Evolutionary conservation across 257 asterid genomes (phyloP).

Genomic region (Solanum clarkiae): DNA sequence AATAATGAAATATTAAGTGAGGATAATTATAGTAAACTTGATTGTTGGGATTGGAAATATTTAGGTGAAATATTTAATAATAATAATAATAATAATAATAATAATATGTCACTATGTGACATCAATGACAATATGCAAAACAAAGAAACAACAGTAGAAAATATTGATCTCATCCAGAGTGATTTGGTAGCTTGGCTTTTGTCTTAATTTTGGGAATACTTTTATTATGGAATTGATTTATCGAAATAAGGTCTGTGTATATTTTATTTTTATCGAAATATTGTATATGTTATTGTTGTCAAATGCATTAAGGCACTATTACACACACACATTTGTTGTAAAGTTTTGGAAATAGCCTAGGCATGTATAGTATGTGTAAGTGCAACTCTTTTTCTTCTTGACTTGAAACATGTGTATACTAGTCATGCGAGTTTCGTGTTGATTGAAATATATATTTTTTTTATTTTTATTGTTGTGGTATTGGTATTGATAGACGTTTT

Average conservation of each 20-base stretch:
- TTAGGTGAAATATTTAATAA: neutral
- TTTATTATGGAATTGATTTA: neutral
- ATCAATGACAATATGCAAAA: neutral
- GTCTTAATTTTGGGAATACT: constrained; percentile 10
- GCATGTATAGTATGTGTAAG: no score
- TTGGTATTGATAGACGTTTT: no score
- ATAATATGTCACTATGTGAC: constrained; percentile 12
- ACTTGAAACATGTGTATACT: no score
- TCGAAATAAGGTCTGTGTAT: neutral
- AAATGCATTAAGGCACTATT: no score
- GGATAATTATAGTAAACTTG: neutral
- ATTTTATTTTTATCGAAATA: no score
- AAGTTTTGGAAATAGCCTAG: no score
- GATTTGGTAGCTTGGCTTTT: constrained; percentile 49
- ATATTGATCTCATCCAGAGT: constrained; percentile 2
- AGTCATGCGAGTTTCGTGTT: no score
- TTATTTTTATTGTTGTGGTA: no score
- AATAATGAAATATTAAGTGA: neutral
- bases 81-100: neutral
- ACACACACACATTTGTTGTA: no score
- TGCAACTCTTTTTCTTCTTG: no score
- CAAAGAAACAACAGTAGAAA: neutral
- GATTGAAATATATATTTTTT: no score
- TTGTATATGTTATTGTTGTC: no score
- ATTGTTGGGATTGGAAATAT: constrained; percentile 21